Conservation (phyloP, 179 eudicot species). For the Gypsophila paniculata region DNA sequence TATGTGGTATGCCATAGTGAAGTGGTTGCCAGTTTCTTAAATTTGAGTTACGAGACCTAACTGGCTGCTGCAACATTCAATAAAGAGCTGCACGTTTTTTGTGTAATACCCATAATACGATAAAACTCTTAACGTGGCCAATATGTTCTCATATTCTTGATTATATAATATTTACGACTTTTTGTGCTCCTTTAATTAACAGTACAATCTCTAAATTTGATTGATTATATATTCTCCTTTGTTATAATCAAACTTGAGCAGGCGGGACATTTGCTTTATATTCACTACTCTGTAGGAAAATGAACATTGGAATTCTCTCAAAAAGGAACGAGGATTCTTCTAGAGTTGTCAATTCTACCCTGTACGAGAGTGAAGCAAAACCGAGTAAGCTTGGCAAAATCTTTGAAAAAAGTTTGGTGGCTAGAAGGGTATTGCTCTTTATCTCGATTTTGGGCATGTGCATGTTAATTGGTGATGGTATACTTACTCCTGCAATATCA, state of each 20-base stretch:
- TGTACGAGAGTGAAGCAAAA: conserved; percentile 24
- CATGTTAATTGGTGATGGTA: conserved; percentile 65
- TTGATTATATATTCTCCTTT: not conserved
- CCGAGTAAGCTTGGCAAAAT: conserved; percentile 42
- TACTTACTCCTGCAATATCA: conserved; percentile 66
- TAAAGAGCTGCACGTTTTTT: not conserved
- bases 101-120: not conserved
- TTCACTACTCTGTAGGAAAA: conserved; percentile 57
- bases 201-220: conserved; percentile 1
- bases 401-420: conserved; percentile 47
- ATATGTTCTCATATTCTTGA: too few relatives aligned
- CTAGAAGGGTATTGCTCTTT: conserved; percentile 56
- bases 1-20: too few relatives aligned
- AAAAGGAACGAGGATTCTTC: conserved; percentile 26
- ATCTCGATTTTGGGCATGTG: conserved; percentile 68
- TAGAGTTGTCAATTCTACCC: conserved; percentile 22
- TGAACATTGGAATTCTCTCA: conserved; percentile 52
- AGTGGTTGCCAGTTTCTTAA: not conserved
- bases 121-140: too few relatives aligned
- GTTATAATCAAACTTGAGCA: conserved; percentile 16
- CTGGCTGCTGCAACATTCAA: not conserved
- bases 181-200: not conserved
- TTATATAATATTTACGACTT: not conserved
- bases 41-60: not conserved
- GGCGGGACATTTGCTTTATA: conserved; percentile 76